phyloP scores from a whole-genome alignment of 345 rosid species.

The Trapa incisa region DNA sequence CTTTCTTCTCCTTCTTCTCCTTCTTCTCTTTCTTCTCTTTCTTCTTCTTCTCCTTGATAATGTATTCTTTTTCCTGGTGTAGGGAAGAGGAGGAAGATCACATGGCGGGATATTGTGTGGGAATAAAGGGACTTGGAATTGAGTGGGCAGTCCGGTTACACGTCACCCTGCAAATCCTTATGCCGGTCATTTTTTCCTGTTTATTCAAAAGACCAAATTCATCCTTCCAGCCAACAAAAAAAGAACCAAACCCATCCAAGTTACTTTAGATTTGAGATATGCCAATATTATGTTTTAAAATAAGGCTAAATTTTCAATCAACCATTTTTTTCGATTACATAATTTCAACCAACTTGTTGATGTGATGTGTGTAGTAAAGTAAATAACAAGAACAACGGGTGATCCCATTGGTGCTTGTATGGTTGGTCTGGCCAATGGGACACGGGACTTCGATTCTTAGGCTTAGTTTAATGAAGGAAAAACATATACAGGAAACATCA shows the following conservation, averaged over 20 bases:
- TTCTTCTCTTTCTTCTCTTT: background rate
- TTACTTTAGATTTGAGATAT: too few relatives aligned
- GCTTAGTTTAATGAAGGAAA: too few relatives aligned
- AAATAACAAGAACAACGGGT: too few relatives aligned
- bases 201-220: slow-evolving; percentile 17
- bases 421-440: slow-evolving; percentile 5
- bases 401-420: too few relatives aligned
- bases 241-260: too few relatives aligned
- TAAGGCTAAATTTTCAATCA: too few relatives aligned
- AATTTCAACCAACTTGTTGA: too few relatives aligned
- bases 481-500: too few relatives aligned
- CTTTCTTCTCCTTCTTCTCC: slow-evolving; percentile 1
- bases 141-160: slow-evolving; percentile 38
- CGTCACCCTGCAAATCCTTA: slow-evolving; percentile 20
- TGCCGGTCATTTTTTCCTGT: slow-evolving; percentile 3
- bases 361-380: too few relatives aligned
- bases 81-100: slow-evolving; percentile 2
- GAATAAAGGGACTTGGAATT: slow-evolving; percentile 13
- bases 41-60: slow-evolving; percentile 1
- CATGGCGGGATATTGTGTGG: slow-evolving; percentile 6
- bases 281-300: too few relatives aligned
- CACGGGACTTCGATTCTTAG: slow-evolving; percentile 6
- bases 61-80: background rate
- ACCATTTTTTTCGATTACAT: too few relatives aligned
- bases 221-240: too few relatives aligned